Conservation (phyloP, 257 asterid species). For the Nicotiana otophora region DNA sequence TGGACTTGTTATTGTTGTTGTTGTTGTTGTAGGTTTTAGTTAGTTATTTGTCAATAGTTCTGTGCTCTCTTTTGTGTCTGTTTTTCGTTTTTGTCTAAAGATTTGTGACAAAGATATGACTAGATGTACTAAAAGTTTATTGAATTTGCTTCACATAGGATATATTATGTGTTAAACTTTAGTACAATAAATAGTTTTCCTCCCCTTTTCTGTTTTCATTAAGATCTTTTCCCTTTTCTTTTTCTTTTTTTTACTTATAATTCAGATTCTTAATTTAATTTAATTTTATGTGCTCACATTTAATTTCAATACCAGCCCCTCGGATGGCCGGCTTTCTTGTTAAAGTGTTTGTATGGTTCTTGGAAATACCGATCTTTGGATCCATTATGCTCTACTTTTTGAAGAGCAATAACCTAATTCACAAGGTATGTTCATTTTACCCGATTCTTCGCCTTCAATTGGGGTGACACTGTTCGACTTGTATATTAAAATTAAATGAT, state of each 20-base stretch:
- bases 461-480: neutral
- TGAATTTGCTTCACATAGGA: too few species aligned
- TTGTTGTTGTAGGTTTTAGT: too few species aligned
- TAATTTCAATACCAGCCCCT: slow-evolving; percentile 45
- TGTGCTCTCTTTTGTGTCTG: too few species aligned
- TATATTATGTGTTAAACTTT: too few species aligned
- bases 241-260: neutral
- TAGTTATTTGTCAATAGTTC: too few species aligned
- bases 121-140: too few species aligned
- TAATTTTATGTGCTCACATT: neutral
- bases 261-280: neutral
- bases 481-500: too few species aligned
- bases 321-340: slow-evolving; percentile 90
- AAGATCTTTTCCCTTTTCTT: neutral
- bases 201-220: too few species aligned
- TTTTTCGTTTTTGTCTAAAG: too few species aligned
- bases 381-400: slow-evolving; percentile 50
- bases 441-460: neutral
- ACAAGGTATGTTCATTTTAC: slow-evolving; percentile 39
- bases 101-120: too few species aligned
- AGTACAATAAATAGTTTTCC: too few species aligned
- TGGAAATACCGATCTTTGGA: slow-evolving; percentile 69
- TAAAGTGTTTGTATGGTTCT: slow-evolving; percentile 62
- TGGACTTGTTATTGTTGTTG: too few species aligned
- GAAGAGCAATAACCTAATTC: slow-evolving; percentile 68